A percentile compares a stretch with the other conserved stretches of the same genome.
These are phyloP conservation scores for Rhodotorula babjevae DNA, from an alignment of 768 basidiomycete genomes.

Conservation along the genomic window DNA sequence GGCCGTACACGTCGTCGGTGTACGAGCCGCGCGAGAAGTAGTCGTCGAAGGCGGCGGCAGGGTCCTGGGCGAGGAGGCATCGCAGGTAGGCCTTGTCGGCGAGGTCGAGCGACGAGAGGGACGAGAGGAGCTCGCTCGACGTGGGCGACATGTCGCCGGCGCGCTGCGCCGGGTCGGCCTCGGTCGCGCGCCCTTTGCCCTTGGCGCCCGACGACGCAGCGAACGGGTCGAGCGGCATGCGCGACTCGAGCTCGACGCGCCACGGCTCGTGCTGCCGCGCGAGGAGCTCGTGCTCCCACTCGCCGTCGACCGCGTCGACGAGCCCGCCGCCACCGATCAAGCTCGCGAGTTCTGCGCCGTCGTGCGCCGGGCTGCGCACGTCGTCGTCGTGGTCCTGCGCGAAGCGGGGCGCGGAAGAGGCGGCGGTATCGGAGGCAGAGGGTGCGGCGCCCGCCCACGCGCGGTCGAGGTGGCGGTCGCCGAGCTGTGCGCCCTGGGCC, in stretches of 20 bases:
- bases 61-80: slow-evolving; percentile 23
- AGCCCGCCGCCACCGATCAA: not conserved
- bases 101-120: slow-evolving; percentile 30
- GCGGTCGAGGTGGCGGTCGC: not conserved
- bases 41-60: slow-evolving; percentile 10
- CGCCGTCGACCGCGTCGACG: slow-evolving; percentile 12
- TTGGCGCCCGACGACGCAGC: not conserved
- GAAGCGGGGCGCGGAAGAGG: not conserved
- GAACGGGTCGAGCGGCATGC: slow-evolving; percentile 17
- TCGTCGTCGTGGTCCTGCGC: too few species aligned
- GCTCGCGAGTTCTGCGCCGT: slow-evolving; percentile 8
- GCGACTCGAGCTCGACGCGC: not conserved
- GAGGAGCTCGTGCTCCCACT: slow-evolving; percentile 27
- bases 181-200: not conserved
- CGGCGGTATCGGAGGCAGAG: not conserved
- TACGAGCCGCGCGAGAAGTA: slow-evolving; percentile 22
- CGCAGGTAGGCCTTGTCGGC: slow-evolving; percentile 25
- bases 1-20: slow-evolving; percentile 27
- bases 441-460: not conserved
- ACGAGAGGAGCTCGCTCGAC: slow-evolving; percentile 14
- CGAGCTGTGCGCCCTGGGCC: not conserved
- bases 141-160: slow-evolving; percentile 25
- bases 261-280: not conserved
- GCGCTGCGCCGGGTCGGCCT: not conserved
- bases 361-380: not conserved